These are phyloP conservation scores for Pichia kudriavzevii DNA, from an alignment of 1,139 yeast genomes.

Conservation along the genomic window DNA sequence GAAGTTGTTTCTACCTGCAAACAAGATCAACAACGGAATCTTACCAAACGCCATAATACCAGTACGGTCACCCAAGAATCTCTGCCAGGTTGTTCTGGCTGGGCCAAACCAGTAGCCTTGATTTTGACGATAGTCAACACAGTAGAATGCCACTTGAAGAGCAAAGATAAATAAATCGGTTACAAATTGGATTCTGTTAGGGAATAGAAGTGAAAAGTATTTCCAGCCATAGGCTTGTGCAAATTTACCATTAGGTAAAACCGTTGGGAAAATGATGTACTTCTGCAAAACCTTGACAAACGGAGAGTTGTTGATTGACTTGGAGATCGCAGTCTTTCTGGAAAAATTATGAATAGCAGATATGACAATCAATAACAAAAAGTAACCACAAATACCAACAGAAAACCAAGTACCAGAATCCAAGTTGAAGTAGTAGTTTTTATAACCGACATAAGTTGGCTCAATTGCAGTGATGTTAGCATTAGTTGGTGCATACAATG, in stretches of 20 bases:
- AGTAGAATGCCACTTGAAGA: constrained; percentile 27
- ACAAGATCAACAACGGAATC: constrained; percentile 38
- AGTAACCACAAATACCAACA: constrained; percentile 36
- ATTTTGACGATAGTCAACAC: constrained; percentile 37
- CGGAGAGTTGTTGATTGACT: constrained; percentile 12
- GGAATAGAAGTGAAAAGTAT: constrained; percentile 26
- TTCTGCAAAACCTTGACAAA: constrained; percentile 17
- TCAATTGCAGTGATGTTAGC: constrained; percentile 11
- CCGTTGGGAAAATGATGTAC: constrained; percentile 20
- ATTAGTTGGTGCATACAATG: constrained; percentile 15
- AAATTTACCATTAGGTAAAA: constrained; percentile 20
- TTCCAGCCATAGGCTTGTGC: constrained; percentile 13
- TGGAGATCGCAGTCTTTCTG: constrained; percentile 12
- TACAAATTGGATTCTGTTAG: constrained; percentile 50
- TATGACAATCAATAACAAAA: constrained; percentile 28
- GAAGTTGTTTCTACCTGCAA: constrained; percentile 61
- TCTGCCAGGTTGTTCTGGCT: constrained; percentile 34
- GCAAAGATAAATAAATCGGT: constrained; percentile 14
- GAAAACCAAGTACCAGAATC: constrained; percentile 26
- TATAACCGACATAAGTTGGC: constrained; percentile 10
- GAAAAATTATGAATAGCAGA: constrained; percentile 24
- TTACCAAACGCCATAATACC: constrained; percentile 40
- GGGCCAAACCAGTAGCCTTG: constrained; percentile 34
- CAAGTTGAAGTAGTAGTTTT: constrained; percentile 15
- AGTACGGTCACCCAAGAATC: constrained; percentile 42